These are phyloP conservation scores for Penicillium decumbens DNA, from an alignment of 2,329 filamentous ascomycete species.

Conservation along the genomic window DNA sequence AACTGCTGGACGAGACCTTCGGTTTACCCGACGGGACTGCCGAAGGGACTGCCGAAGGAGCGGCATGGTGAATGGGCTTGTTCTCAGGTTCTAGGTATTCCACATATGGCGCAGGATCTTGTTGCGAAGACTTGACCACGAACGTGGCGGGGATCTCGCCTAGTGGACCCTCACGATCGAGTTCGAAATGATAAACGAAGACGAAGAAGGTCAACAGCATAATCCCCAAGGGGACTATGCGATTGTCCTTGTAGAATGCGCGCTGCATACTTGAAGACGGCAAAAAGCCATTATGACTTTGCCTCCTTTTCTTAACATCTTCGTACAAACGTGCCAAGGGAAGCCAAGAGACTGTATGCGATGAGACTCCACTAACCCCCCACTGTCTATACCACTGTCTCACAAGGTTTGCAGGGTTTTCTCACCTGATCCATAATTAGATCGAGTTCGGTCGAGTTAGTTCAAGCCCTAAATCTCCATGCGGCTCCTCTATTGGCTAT, in stretches of 20 bases:
- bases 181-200: constrained; percentile 23
- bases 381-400: background rate
- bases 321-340: background rate
- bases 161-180: constrained; percentile 17
- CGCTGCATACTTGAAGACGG: constrained; percentile 6
- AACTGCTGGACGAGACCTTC: background rate
- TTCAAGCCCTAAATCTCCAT: background rate
- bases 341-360: background rate
- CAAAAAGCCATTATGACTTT: background rate
- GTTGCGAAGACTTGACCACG: constrained; percentile 6
- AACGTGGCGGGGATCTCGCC: constrained; percentile 6
- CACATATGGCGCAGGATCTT: background rate
- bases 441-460: background rate
- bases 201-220: constrained; percentile 21
- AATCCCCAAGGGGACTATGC: constrained; percentile 23
- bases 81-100: background rate
- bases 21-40: background rate
- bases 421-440: background rate
- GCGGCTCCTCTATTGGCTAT: background rate
- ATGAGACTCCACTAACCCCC: constrained; percentile 3
- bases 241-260: constrained; percentile 24
- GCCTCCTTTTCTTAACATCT: constrained; percentile 7
- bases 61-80: constrained; percentile 1
- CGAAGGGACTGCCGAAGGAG: constrained; percentile 8
- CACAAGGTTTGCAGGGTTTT: background rate